These are phyloP conservation scores for Penicillium capsulatum DNA, from an alignment of 2,329 filamentous ascomycete species.

Conservation along the genomic window DNA sequence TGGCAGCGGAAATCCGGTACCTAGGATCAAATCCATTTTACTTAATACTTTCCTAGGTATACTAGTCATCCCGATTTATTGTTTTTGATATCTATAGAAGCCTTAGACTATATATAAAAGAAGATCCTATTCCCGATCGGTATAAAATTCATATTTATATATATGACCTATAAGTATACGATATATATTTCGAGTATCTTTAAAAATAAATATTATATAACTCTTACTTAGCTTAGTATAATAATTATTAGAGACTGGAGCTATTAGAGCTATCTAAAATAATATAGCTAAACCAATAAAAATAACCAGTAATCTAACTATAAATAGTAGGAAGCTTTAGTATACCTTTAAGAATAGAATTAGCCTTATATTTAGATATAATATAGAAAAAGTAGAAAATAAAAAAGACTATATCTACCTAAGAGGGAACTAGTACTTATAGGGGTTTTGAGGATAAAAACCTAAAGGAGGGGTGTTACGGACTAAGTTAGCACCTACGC, in stretches of 20 bases:
- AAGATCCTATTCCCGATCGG: not conserved
- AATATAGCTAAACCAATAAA: not conserved
- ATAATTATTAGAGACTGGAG: not conserved
- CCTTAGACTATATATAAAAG: not conserved
- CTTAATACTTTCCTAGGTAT: no score
- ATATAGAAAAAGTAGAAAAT: not conserved
- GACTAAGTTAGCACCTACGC: no score
- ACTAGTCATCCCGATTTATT: not conserved
- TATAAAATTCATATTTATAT: not conserved
- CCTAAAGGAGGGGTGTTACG: not conserved
- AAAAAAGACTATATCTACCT: not conserved
- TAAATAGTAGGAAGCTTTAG: not conserved
- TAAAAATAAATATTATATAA: not conserved
- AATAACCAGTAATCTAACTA: not conserved
- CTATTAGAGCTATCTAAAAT: not conserved
- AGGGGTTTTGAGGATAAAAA: not conserved
- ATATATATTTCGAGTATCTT: not conserved
- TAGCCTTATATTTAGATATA: not conserved
- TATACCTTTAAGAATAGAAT: not conserved
- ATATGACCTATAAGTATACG: not conserved
- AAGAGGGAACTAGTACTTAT: not conserved
- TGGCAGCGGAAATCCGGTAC: no score
- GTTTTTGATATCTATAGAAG: not conserved
- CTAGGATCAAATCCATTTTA: no score
- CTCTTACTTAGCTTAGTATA: not conserved